A percentile compares a stretch with the other conserved stretches of the same genome.
Conservation (phyloP, 2,329 filamentous ascomycete genomes). For the Biscogniauxia mediterranea region DNA sequence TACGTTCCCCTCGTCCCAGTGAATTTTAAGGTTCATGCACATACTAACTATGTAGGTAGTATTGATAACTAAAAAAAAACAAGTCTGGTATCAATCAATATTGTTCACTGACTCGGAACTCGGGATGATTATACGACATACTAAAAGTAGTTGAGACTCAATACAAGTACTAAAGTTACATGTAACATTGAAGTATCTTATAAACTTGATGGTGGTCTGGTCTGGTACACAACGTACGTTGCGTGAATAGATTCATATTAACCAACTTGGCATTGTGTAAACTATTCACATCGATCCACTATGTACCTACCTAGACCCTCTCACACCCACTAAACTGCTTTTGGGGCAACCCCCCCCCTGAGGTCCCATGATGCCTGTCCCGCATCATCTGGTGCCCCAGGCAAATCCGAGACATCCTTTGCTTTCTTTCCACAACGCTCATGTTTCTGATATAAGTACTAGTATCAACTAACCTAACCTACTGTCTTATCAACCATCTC, state of each 20-base stretch:
- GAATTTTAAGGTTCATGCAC: background rate
- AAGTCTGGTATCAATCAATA: too few relatives aligned
- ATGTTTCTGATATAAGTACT: background rate
- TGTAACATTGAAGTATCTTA: too few relatives aligned
- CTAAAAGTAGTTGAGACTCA: background rate
- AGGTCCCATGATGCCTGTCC: constrained; percentile 1
- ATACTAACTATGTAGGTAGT: too few relatives aligned
- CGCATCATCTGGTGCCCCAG: background rate
- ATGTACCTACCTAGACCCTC: too few relatives aligned
- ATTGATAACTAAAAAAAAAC: background rate
- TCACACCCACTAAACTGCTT: background rate
- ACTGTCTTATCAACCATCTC: background rate
- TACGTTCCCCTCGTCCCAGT: background rate
- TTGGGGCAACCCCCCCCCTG: background rate
- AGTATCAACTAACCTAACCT: too few relatives aligned
- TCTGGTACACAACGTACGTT: too few relatives aligned
- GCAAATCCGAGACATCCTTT: background rate
- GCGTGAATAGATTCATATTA: background rate
- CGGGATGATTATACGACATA: background rate
- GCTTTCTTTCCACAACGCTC: background rate
- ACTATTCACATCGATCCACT: background rate
- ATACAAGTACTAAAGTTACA: too few relatives aligned
- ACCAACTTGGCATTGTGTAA: background rate
- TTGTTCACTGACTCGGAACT: background rate
- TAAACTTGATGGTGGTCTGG: too few relatives aligned